A percentile compares a stretch with the other conserved stretches of the same genome.
phyloP scores from a whole-genome alignment of 2,329 filamentous ascomycete genomes.

The Aureobasidium sp. region DNA sequence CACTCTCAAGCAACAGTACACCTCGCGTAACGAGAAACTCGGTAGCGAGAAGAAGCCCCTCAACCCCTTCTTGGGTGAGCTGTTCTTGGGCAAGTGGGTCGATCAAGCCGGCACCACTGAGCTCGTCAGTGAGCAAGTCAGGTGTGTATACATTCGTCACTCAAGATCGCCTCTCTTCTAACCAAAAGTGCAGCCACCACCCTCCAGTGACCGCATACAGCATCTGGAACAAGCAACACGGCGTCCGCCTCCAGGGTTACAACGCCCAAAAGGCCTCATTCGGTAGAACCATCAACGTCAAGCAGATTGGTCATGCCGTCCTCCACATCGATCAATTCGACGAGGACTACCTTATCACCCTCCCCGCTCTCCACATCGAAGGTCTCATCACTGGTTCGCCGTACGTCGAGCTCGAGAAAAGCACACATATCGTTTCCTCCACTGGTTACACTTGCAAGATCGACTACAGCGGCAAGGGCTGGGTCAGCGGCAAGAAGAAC shows the following conservation, averaged over 20 bases:
- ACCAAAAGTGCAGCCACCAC: conserved; percentile 56
- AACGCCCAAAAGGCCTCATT: conserved; percentile 97
- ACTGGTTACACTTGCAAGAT: conserved; percentile 83
- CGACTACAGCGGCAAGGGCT: conserved; percentile 89
- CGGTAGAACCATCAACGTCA: conserved; percentile 86
- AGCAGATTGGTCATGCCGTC: conserved; percentile 68
- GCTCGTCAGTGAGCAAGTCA: conserved; percentile 90
- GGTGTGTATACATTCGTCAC: conserved; percentile 36
- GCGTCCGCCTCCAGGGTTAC: conserved; percentile 71
- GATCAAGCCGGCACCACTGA: conserved; percentile 75
- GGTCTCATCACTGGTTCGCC: conserved; percentile 79
- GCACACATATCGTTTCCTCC: conserved; percentile 77
- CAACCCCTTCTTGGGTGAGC: conserved; percentile 91
- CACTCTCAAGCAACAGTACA: conserved; percentile 82
- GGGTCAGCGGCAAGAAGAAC: conserved; percentile 95
- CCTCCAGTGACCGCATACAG: conserved; percentile 91
- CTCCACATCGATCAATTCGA: conserved; percentile 61
- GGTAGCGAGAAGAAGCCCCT: conserved; percentile 97
- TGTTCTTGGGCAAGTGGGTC: conserved; percentile 88
- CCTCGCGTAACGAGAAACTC: conserved; percentile 65
- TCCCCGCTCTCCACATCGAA: conserved; percentile 88
- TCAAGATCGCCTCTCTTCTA: neutral
- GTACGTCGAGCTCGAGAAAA: conserved; percentile 83
- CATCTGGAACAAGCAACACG: conserved; percentile 79
- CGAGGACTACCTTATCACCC: conserved; percentile 82